Evolutionary conservation across 2,329 filamentous ascomycete species (phyloP).

Genomic region (Colletotrichum plurivorum): DNA sequence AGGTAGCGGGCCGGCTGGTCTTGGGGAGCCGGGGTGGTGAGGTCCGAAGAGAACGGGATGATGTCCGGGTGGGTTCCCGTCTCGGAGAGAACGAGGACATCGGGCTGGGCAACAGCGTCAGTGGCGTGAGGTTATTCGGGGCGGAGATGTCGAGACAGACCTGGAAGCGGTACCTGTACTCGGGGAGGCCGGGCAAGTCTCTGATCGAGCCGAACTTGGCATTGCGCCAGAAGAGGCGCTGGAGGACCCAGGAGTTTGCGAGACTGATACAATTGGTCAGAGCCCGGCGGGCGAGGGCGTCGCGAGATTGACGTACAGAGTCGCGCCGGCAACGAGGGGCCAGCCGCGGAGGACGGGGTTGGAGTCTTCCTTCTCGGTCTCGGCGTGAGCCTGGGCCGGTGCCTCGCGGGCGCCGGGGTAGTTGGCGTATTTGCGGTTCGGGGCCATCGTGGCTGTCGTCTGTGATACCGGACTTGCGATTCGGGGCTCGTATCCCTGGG

Average conservation of each 20-base stretch:
- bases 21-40: slow-evolving; percentile 56
- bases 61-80: slow-evolving; percentile 45
- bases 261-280: slow-evolving; percentile 59
- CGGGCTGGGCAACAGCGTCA: slow-evolving; percentile 58
- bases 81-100: slow-evolving; percentile 65
- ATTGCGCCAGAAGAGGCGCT: slow-evolving; percentile 78
- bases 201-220: slow-evolving; percentile 68
- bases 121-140: background rate
- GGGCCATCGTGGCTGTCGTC: slow-evolving; percentile 29
- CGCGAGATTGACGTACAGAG: slow-evolving; percentile 63
- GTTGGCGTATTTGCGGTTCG: slow-evolving; percentile 40
- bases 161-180: slow-evolving; percentile 62
- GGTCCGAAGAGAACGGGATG: slow-evolving; percentile 50
- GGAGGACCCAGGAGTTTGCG: slow-evolving; percentile 71
- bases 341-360: slow-evolving; percentile 81
- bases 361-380: slow-evolving; percentile 56
- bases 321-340: slow-evolving; percentile 72
- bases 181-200: slow-evolving; percentile 60
- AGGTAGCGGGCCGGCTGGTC: slow-evolving; percentile 69
- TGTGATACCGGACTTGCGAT: slow-evolving; percentile 1
- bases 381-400: slow-evolving; percentile 12
- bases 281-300: background rate
- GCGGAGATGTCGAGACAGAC: slow-evolving; percentile 53
- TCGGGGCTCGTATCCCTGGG: background rate
- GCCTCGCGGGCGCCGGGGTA: slow-evolving; percentile 40